These are phyloP conservation scores for button mushroom (Agaricus bisporus) DNA, from an alignment of 768 basidiomycete genomes.

Conservation along the genomic window DNA sequence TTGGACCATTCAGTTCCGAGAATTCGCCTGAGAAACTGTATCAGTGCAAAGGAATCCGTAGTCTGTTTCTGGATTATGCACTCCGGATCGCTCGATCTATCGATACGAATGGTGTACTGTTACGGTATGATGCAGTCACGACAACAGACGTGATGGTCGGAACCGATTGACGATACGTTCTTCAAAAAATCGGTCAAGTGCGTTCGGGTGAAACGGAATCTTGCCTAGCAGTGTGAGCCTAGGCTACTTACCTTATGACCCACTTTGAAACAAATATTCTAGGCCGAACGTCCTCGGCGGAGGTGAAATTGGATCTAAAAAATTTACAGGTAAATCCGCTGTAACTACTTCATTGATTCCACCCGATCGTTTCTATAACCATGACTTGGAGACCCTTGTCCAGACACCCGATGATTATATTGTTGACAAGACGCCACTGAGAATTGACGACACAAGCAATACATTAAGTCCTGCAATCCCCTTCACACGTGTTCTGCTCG, in stretches of 20 bases:
- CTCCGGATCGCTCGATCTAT: conserved; percentile 31
- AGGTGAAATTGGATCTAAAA: neutral
- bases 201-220: conserved; percentile 41
- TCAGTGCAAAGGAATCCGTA: conserved; percentile 50
- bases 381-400: too few species aligned
- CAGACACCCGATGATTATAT: too few species aligned
- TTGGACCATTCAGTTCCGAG: conserved; percentile 44
- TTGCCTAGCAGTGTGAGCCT: conserved; percentile 10
- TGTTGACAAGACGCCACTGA: too few species aligned
- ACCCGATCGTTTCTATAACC: too few species aligned
- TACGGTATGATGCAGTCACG: conserved; percentile 57
- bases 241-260: neutral
- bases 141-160: conserved; percentile 42
- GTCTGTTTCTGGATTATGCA: conserved; percentile 36
- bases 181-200: conserved; percentile 52
- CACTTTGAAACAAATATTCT: neutral
- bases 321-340: too few species aligned
- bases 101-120: conserved; percentile 29
- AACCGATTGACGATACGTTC: conserved; percentile 43
- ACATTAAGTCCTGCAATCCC: too few species aligned
- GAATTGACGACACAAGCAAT: too few species aligned
- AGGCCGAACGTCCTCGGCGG: neutral
- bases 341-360: too few species aligned
- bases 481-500: too few species aligned
- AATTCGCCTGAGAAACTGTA: conserved; percentile 52